Base-by-base conservation (phyloP, 2,329 filamentous ascomycete genomes). In the Colletotrichum sp. region DNA sequence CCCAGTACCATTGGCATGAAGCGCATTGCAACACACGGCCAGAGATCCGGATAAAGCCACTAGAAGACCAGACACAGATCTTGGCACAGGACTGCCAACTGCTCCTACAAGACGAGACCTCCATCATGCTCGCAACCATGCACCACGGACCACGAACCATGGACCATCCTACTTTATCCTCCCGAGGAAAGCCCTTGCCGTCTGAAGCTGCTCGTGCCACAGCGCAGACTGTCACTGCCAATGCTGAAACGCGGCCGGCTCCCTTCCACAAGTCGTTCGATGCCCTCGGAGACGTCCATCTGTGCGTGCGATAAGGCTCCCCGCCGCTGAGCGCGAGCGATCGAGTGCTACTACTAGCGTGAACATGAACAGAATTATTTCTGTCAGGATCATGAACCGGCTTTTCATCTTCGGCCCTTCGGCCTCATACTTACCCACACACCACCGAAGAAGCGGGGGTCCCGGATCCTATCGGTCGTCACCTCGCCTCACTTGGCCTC, bases 231-330 rank as follows among this genome's bases (percentile, higher is more conserved):
- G 28, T 49, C 70, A 76, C 44, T n/a, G 30, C 49, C 65, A 34
- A 74, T 74, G 74, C 71, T 74, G 74, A 74, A 76, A 76, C 74
- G 49, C 49, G 74, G 39, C 71, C 65, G 71, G 70, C 65, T 52
- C 44, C 71, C 55, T 32, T 69, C 32, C 71, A 60, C 24, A 34
- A 65, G 63, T 69, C n/a, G 55, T 68, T 76, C 73, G 64, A 73
- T 73, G 57, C 57, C 44, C 28, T 76, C 73, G 73, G 63, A 59
- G 44, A 69, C 32, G 21, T 49, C 74, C 64, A 64, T 34, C 44
- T 60, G 64, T 44, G 21, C 39, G n/a, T 52, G 21, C 65, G 69
- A 71, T 39, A 65, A 71, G 69, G 36, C 34, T 52, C 57, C 24
- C 32, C 57, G n/a, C 57, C 67, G 24, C 10, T 28, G 57, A 18